phyloP scores from a whole-genome alignment of 2,329 filamentous ascomycete species.

The Ophiostoma populinum region DNA sequence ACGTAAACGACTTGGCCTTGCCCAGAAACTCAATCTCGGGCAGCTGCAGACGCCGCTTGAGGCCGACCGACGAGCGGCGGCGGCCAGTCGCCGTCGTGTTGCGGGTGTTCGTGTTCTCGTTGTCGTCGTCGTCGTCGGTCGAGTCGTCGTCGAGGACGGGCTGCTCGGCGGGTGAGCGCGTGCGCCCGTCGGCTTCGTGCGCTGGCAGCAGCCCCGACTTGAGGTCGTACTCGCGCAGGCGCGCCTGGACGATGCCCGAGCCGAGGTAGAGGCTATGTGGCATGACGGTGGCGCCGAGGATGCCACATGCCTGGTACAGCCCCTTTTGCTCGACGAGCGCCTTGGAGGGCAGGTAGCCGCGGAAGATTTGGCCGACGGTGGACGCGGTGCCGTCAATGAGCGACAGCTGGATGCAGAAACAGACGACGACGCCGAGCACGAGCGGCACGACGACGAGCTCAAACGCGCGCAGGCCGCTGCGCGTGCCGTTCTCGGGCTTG shows the following conservation, averaged over 20 bases:
- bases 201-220: conserved; percentile 34
- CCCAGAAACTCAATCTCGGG: conserved; percentile 7
- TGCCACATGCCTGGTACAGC: conserved; percentile 54
- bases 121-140: conserved; percentile 12
- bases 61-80: neutral
- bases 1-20: conserved; percentile 30
- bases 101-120: conserved; percentile 13
- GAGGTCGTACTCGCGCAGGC: conserved; percentile 45
- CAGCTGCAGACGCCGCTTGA: neutral
- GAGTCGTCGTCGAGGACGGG: conserved; percentile 6
- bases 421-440: conserved; percentile 51
- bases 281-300: conserved; percentile 62
- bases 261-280: conserved; percentile 52
- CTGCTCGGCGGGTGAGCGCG: conserved; percentile 5
- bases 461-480: conserved; percentile 43
- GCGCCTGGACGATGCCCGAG: conserved; percentile 50
- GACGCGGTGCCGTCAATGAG: conserved; percentile 38
- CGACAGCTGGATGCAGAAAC: conserved; percentile 53
- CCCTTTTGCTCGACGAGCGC: conserved; percentile 39
- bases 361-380: conserved; percentile 39
- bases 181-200: neutral
- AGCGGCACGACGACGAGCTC: conserved; percentile 45
- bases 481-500: conserved; percentile 28
- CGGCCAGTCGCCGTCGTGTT: conserved; percentile 9
- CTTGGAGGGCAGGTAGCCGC: conserved; percentile 45